These are phyloP conservation scores for Saccharomyces hybrid DNA, from an alignment of 1,139 yeast species.

Conservation along the genomic window DNA sequence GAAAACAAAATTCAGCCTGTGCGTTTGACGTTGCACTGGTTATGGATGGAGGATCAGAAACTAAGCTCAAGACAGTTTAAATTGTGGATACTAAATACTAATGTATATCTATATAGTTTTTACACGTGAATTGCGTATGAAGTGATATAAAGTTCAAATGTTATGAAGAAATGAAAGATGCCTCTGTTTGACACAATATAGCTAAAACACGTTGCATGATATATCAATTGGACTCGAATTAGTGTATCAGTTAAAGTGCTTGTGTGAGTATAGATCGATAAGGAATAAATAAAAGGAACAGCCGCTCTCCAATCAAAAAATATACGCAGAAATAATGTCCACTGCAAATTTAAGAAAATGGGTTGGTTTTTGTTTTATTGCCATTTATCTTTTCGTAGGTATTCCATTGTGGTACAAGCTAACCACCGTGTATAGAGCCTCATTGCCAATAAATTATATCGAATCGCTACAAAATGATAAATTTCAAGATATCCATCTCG, in stretches of 20 bases:
- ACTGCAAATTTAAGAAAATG: slow-evolving; percentile 16
- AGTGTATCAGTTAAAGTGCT: background rate
- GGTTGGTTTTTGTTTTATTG: slow-evolving; percentile 24
- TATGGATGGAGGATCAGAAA: no score
- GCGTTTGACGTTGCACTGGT: no score
- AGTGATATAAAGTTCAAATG: background rate
- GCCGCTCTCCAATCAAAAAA: background rate
- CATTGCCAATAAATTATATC: slow-evolving; percentile 54
- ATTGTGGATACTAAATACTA: no score
- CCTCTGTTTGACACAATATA: background rate
- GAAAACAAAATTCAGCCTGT: no score
- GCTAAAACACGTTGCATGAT: background rate
- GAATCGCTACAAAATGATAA: slow-evolving; percentile 34
- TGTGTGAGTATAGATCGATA: background rate
- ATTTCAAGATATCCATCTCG: slow-evolving; percentile 26
- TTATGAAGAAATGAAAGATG: background rate
- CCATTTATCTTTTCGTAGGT: slow-evolving; percentile 50
- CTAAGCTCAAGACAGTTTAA: no score
- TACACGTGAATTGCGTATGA: no score
- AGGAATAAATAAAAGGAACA: background rate
- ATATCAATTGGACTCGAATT: background rate
- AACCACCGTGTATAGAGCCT: slow-evolving; percentile 70
- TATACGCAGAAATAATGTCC: slow-evolving; percentile 4
- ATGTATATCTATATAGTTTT: no score
- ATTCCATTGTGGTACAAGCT: slow-evolving; percentile 66